Base-by-base conservation (phyloP, 306 rosid genomes). In the Rubus idaeus region DNA sequence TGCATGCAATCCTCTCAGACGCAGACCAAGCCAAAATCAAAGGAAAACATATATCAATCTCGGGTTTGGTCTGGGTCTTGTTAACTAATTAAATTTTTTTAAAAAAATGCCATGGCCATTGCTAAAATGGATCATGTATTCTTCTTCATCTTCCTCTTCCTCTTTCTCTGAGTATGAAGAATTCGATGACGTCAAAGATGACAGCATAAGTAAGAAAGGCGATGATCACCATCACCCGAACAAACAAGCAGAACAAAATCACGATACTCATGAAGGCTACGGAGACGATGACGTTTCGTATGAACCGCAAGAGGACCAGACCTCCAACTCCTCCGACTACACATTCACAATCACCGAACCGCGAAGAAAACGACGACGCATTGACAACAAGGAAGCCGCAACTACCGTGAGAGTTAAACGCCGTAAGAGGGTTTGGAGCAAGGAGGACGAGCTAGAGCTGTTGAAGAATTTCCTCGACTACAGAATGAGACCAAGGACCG, bases 401-500 rank as follows among this genome's bases (percentile, higher is more conserved):
- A 18, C 67, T 20, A 6, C 70, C 8, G 50, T 21, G 52, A 23
- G 9, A 17, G 5, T 4, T 12, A 46, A 30, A 30, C 11, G 37
- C 6, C 21, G 75, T 17, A 82, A 87, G 26, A 89, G 92, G 11
- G 64, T 90, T 13, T 92, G 97, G 97, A 90, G 88, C 74, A 86
- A 87, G 35, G 96, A 87, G 68, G 96, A 92, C 71, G 97, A 92
- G 91, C 84, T 88, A 64, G 92, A 80, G 79, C 90, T 92, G 8
- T 18, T 92, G n/a, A 93, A 85, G 58, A 89, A 90, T 0, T 92
- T 92, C 61, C 87, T 88, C 0, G 96, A 87, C 17, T 90, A 84
- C 85, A 83, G 88, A 4, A 56, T 83, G 0, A 88, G 85, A 26
- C 82, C n/a, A 0, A 65, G n/a, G 77, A 9, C 49, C 11, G 23